These are phyloP conservation scores for Neurospora sp. DNA, from an alignment of 495 filamentous ascomycete genomes.

Conservation along the genomic window DNA sequence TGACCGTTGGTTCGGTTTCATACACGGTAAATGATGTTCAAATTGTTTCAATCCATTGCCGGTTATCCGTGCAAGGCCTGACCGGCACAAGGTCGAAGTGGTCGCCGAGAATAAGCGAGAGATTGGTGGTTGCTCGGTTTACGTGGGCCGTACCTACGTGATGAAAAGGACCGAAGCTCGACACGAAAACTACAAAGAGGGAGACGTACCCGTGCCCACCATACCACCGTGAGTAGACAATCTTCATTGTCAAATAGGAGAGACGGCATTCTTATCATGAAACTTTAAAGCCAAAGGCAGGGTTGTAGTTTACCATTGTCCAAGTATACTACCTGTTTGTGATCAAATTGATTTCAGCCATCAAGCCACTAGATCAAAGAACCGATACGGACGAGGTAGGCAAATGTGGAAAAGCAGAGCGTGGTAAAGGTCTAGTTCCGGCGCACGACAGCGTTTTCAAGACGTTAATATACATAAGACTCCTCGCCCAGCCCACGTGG, in stretches of 20 bases:
- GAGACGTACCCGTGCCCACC: neutral
- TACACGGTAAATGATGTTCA: neutral
- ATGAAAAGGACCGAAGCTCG: neutral
- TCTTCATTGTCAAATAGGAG: neutral
- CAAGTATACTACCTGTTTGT: neutral
- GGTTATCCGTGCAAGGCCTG: neutral
- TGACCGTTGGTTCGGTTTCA: neutral
- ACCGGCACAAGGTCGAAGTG: neutral
- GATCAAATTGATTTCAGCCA: neutral
- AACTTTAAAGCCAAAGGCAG: neutral
- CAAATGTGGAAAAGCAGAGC: neutral
- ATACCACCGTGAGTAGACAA: neutral
- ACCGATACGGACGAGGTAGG: neutral
- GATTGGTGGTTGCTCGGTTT: neutral
- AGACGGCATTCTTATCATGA: neutral
- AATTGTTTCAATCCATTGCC: neutral
- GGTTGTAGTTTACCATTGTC: neutral
- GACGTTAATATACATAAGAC: conserved; percentile 16
- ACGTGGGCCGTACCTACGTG: neutral
- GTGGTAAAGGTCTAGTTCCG: neutral
- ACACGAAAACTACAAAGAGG: neutral
- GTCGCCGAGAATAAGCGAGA: neutral
- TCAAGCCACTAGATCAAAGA: neutral
- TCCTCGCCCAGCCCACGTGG: conserved; percentile 14
- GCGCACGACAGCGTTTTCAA: neutral